Conservation (phyloP, 2,329 filamentous ascomycete genomes). For the Xylariomycetidae sp. region DNA sequence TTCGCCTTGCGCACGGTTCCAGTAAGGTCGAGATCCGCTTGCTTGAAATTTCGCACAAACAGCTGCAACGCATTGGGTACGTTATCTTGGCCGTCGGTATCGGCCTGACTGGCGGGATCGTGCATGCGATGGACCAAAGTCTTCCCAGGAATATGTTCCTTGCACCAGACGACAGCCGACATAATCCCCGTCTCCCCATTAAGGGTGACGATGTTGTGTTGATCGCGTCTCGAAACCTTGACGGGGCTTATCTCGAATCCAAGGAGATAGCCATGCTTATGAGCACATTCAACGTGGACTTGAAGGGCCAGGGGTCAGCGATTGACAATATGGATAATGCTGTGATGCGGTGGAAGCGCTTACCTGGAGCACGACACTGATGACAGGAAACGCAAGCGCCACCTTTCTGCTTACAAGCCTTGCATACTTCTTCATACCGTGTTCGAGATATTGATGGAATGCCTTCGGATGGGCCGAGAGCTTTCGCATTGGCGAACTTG, state of each 20-base stretch:
- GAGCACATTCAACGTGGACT: conserved; percentile 88
- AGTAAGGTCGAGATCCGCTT: conserved; percentile 83
- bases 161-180: conserved; percentile 85
- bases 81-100: conserved; percentile 17
- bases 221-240: conserved; percentile 81
- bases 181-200: conserved; percentile 77
- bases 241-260: conserved; percentile 88
- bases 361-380: conserved; percentile 55
- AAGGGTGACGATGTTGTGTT: conserved; percentile 71
- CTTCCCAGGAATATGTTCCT: conserved; percentile 72
- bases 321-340: conserved; percentile 25
- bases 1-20: conserved; percentile 92
- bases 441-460: conserved; percentile 73
- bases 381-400: conserved; percentile 83
- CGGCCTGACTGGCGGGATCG: conserved; percentile 59
- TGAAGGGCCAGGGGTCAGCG: too few relatives aligned
- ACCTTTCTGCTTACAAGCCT: conserved; percentile 67
- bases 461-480: conserved; percentile 81
- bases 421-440: conserved; percentile 73
- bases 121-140: conserved; percentile 71
- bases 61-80: conserved; percentile 68
- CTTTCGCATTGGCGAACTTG: conserved; percentile 80
- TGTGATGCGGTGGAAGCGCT: conserved; percentile 12
- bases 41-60: conserved; percentile 86
- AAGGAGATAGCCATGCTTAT: conserved; percentile 72